Conservation (phyloP, 768 basidiomycete genomes). For the Termitomyces sp. region DNA sequence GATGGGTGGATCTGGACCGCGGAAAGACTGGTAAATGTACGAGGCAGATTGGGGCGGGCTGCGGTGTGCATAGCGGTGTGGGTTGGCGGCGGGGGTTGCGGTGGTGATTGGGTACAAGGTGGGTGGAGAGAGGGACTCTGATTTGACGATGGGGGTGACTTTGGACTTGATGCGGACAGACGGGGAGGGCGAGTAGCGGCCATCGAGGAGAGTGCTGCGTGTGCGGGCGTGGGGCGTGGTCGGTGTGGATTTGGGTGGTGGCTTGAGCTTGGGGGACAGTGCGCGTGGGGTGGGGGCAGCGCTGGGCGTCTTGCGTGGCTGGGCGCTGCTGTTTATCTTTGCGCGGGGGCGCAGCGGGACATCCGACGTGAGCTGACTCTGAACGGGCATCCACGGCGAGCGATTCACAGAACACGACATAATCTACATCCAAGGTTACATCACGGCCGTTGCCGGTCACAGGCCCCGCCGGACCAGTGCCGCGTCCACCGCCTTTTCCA, state of each 20-base stretch:
- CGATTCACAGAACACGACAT: neutral
- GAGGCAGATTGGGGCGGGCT: too few species aligned
- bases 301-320: neutral
- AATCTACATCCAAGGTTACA: conserved; percentile 1
- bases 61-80: too few species aligned
- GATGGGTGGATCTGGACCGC: too few species aligned
- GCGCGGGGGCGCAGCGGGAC: conserved; percentile 47
- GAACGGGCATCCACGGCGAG: neutral
- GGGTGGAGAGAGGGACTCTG: neutral
- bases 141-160: conserved; percentile 34
- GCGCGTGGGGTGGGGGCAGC: too few species aligned
- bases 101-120: too few species aligned
- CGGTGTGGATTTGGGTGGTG: neutral
- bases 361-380: too few species aligned
- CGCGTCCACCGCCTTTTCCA: conserved; percentile 60
- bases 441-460: conserved; percentile 24
- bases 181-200: conserved; percentile 34
- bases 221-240: too few species aligned
- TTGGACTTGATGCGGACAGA: conserved; percentile 58
- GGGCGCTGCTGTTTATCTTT: conserved; percentile 58
- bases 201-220: neutral
- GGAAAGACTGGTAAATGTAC: too few species aligned
- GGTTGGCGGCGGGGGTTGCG: too few species aligned
- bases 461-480: conserved; percentile 47
- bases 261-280: too few species aligned